phyloP scores from a whole-genome alignment of 768 basidiomycete species.

The Naganishia vaughanmartiniae region DNA sequence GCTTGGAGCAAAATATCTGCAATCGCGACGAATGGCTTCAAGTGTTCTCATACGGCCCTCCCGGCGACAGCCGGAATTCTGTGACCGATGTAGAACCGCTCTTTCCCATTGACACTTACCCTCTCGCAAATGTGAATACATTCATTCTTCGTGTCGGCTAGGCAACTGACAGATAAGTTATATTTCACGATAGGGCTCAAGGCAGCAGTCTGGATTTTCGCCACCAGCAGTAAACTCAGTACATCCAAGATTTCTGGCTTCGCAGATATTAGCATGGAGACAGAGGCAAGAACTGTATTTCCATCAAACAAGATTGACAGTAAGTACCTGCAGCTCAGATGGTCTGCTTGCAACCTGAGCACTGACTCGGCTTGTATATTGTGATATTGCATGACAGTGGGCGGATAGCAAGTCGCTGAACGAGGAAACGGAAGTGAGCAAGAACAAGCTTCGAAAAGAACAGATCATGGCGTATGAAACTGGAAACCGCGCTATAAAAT shows the following conservation, averaged over 20 bases:
- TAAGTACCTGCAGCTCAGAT: background rate
- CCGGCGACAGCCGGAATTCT: background rate
- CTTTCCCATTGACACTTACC: background rate
- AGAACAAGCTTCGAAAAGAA: background rate
- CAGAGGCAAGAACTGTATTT: conserved; percentile 12
- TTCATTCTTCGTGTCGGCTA: background rate
- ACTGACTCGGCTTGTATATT: background rate
- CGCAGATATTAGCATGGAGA: conserved; percentile 14
- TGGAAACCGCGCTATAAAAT: background rate
- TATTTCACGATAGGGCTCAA: background rate
- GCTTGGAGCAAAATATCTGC: background rate
- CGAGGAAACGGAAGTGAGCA: background rate
- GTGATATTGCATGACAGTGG: background rate
- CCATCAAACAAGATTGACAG: conserved; percentile 16
- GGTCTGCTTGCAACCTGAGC: background rate
- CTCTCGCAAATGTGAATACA: background rate
- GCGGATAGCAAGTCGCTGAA: background rate
- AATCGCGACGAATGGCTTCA: background rate
- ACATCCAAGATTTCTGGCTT: background rate
- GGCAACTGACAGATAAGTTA: background rate
- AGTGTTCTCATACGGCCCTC: background rate
- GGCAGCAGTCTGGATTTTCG: background rate
- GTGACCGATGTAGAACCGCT: background rate
- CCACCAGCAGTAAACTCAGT: background rate
- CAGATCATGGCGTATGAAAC: conserved; percentile 1